Evolutionary conservation across 1,139 yeast genomes (phyloP), one percentile per base, ranked within the genome.

Genomic region (Scheffersomyces titani): DNA sequence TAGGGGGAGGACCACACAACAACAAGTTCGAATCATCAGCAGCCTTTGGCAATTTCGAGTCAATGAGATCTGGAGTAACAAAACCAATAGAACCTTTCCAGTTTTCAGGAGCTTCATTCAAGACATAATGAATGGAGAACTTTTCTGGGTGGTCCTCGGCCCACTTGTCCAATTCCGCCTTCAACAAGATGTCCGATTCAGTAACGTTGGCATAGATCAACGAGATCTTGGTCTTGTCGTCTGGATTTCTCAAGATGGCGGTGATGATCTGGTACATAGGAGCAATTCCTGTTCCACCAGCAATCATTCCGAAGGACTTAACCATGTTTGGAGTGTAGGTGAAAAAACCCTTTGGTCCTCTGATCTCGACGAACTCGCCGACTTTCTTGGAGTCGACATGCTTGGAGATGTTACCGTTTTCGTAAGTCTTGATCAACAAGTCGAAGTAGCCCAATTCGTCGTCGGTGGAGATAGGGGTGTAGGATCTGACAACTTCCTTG

Each of bases 281-380:
- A 44, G 98, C 90, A 68, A 92, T 90, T 64, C 75, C 98, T 51
- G 97, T 90, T 69, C 99, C 99, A 65, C 97, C 97, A 49, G 97
- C 97, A 64, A 94, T 87, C 92, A 94, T 92, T 57, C 89, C 90
- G 64, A 91, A 84, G 56, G 84, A 82, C 59, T 84, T 79, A 62
- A 86, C 88, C 84, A 90, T 88, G 73, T 92, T 92, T 65, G 96
- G 92, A 56, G 86, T 81, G 77, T 93, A 93, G 60, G 87, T 84
- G 81, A 92, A 93, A 67, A 88, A 87, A 6, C 99, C 99, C 77
- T 92, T 92, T 67, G 99, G 99, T 36, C 99, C 99, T 68, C 92
- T 85, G 59, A 80, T 75, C 52, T 78, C 78, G 55, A 79, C 74
- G 52, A 75, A 69, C 61, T 79, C 83, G 53, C 84, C 84, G 57